Evolutionary conservation across 495 filamentous ascomycete species (phyloP), one percentile per base, ranked within the genome.

Genomic region (Neurospora sp.): DNA sequence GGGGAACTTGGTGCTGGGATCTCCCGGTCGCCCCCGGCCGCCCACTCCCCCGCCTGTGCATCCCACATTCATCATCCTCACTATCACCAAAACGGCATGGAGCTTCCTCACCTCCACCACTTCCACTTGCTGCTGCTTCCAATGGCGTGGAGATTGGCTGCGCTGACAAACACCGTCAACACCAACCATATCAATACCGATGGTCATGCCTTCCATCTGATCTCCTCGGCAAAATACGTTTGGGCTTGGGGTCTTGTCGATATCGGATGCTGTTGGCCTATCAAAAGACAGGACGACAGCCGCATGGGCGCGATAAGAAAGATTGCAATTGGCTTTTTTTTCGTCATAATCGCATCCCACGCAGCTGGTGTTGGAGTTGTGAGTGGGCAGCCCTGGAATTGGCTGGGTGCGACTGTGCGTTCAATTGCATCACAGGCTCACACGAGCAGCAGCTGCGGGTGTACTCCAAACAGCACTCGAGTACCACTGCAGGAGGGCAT

Each of bases 341-440:
- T 78, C 78, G 79, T 79, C 81, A 82, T 78, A 75, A 75, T 76
- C 69, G 71, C 77, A 79, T 82, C 81, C 81, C 81, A 75, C 79
- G 79, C 48, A 59, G 48, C 20, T 74, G 72, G 73, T 74, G 69
- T 72, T 74, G 31, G 39, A 31, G 69, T 72, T 69, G 69, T 74
- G 72, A 74, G 76, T 74, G 77, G 77, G 74, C 72, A 74, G 14
- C 72, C 74, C 31, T 39, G 37, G 74, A 74, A 76, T 78, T 78
- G 77, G 78, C 73, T 80, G 74, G 78, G 40, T 78, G 66, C 69
- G 72, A 69, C 72, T 44, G 70, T 54, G 48, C 48, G 23, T 41
- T 72, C 75, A 62, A 79, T 77, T 79, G 77, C 77, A 79, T 77
- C 78, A 77, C 77, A 70, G 72, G 71, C 70, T 70, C 12, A 23